phyloP scores from a whole-genome alignment of 192 early-diverging fungal species.

The Thoreauomyces humboldtii region DNA sequence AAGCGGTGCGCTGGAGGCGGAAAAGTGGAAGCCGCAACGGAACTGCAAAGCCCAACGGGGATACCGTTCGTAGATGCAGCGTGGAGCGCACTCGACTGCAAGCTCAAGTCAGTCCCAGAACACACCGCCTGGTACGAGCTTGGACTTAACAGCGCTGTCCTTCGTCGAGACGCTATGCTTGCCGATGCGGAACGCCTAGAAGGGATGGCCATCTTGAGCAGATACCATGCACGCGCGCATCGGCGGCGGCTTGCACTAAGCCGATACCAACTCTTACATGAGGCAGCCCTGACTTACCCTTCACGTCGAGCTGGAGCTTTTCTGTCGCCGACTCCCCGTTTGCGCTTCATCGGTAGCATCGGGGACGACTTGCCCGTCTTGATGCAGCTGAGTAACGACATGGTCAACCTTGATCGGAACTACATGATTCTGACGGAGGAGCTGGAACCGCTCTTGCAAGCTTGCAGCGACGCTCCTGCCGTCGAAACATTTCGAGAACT shows the following conservation, averaged over 20 bases:
- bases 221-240: conserved; percentile 2
- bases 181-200: too few relatives aligned
- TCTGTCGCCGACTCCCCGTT: neutral
- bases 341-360: conserved; percentile 10
- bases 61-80: conserved; percentile 30
- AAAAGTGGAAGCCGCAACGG: neutral
- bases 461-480: too few relatives aligned
- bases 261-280: conserved; percentile 32
- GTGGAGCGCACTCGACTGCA: neutral
- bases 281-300: conserved; percentile 10
- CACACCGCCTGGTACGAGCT: too few relatives aligned
- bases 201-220: neutral
- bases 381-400: conserved; percentile 18
- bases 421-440: too few relatives aligned
- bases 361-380: conserved; percentile 4
- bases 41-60: neutral
- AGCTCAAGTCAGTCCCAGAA: too few relatives aligned
- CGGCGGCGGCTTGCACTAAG: conserved; percentile 16
- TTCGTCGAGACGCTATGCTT: too few relatives aligned
- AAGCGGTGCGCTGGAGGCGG: conserved; percentile 13
- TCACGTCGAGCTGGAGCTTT: neutral
- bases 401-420: conserved; percentile 8
- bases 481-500: neutral
- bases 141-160: too few relatives aligned
- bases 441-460: too few relatives aligned